Percentiles rank a stretch among this genome's conserved stretches.
Conservation (phyloP, 2,329 filamentous ascomycete genomes). For the Diaporthe longicolla region DNA sequence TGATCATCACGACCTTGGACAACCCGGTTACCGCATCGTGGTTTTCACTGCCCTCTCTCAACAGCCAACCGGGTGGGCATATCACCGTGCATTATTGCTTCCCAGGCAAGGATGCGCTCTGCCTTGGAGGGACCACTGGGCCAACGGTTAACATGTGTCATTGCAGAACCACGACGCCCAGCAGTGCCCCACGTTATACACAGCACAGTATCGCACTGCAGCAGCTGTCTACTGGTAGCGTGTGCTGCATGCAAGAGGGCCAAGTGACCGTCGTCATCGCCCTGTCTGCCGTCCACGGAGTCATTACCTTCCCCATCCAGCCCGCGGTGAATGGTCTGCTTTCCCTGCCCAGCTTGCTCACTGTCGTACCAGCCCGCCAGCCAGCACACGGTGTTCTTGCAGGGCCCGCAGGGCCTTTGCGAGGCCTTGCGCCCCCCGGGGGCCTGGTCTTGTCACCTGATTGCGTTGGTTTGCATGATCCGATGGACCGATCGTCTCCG, state of each 20-base stretch:
- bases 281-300: conserved; percentile 22
- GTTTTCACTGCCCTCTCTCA: not conserved
- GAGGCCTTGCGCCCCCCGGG: not conserved
- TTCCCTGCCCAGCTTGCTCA: not conserved
- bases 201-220: not conserved
- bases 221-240: not conserved
- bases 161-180: not conserved
- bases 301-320: conserved; percentile 22
- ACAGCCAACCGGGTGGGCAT: conserved; percentile 22
- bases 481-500: conserved; percentile 28
- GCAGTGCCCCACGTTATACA: conserved; percentile 8
- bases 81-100: not conserved
- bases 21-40: not conserved
- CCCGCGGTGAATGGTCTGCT: conserved; percentile 21
- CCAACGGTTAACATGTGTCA: conserved; percentile 30
- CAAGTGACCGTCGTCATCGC: conserved; percentile 25
- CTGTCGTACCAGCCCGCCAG: conserved; percentile 8
- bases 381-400: conserved; percentile 34
- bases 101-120: not conserved
- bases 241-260: not conserved
- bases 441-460: conserved; percentile 24
- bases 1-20: not conserved
- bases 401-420: not conserved
- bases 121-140: not conserved
- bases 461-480: conserved; percentile 40